Evolutionary conservation across 176 grass and related monocot species (phyloP).

Genomic region (Carex myosuroides): DNA sequence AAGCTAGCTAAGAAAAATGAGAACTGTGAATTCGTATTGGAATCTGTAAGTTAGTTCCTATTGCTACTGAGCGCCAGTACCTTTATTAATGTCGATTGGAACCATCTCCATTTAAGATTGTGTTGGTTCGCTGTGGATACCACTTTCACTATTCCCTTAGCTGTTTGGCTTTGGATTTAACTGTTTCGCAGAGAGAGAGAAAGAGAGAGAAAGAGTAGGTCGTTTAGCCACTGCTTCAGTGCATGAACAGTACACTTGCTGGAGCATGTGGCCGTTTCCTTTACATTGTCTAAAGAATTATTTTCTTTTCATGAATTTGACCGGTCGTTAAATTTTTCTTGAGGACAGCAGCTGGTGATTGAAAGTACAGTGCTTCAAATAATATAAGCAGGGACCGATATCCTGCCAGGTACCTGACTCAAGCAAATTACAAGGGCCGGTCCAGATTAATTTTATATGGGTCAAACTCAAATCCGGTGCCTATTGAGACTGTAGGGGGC

Average conservation of each 20-base stretch:
- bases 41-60: constrained; percentile 26
- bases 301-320: background rate
- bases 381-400: background rate
- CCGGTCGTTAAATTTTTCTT: background rate
- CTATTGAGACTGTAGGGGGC: too few species aligned
- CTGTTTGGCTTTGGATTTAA: constrained; percentile 27
- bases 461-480: too few species aligned
- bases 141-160: constrained; percentile 15
- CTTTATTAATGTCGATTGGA: constrained; percentile 16
- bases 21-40: background rate
- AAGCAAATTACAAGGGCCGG: too few species aligned
- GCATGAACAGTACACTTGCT: constrained; percentile 11
- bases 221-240: constrained; percentile 21
- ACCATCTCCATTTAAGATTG: constrained; percentile 28
- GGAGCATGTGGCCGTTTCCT: constrained; percentile 1
- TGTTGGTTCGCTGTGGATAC: constrained; percentile 23
- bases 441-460: too few species aligned
- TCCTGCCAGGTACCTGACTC: too few species aligned
- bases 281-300: constrained; percentile 3
- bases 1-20: background rate
- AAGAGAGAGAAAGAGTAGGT: background rate
- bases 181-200: constrained; percentile 7
- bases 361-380: background rate
- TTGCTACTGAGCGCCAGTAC: constrained; percentile 20
- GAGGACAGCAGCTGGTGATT: background rate